A percentile compares a stretch with the other conserved stretches of the same genome.
Conservation (phyloP, 1,284 basidiomycete genomes). For the Pholiota adiposa region DNA sequence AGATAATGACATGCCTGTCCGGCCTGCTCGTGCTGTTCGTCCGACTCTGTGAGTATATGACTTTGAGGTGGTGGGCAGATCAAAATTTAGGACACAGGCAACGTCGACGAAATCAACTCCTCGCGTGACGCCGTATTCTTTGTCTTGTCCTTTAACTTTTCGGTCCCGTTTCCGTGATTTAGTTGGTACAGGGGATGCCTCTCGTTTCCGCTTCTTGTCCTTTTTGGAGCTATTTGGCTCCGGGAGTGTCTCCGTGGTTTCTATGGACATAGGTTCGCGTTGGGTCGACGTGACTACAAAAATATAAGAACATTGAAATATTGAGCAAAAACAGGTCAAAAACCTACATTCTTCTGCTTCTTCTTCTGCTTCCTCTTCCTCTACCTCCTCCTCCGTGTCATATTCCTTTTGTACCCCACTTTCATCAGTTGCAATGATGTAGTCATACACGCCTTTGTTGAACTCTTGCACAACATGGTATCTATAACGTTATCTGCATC, state of each 20-base stretch:
- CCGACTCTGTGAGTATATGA: conserved; percentile 97
- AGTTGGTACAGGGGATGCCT: conserved; percentile 22
- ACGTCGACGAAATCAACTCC: conserved; percentile 98
- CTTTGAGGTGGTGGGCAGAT: conserved; percentile 87
- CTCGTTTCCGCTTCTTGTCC: conserved; percentile 26
- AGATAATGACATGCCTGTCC: conserved; percentile 91
- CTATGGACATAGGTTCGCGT: conserved; percentile 38
- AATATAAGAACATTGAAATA: background rate
- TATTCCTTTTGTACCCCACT: conserved; percentile 51
- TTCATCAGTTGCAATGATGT: conserved; percentile 98
- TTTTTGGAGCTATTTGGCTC: conserved; percentile 16
- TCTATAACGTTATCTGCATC: conserved; percentile 40
- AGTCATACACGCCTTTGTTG: conserved; percentile 98
- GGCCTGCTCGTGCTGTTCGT: conserved; percentile 93
- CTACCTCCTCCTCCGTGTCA: conserved; percentile 39
- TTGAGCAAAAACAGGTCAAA: background rate
- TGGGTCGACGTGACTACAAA: conserved; percentile 58
- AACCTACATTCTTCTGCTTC: conserved; percentile 48
- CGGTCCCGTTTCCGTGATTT: conserved; percentile 45
- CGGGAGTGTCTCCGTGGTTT: conserved; percentile 7
- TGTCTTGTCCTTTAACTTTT: conserved; percentile 54
- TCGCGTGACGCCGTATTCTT: conserved; percentile 93
- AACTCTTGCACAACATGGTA: conserved; percentile 99
- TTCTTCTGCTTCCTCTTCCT: conserved; percentile 38
- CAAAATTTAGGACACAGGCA: conserved; percentile 98